Evolutionary conservation across 495 filamentous ascomycete genomes (phyloP).

Genomic region (Cercophora scortea): DNA sequence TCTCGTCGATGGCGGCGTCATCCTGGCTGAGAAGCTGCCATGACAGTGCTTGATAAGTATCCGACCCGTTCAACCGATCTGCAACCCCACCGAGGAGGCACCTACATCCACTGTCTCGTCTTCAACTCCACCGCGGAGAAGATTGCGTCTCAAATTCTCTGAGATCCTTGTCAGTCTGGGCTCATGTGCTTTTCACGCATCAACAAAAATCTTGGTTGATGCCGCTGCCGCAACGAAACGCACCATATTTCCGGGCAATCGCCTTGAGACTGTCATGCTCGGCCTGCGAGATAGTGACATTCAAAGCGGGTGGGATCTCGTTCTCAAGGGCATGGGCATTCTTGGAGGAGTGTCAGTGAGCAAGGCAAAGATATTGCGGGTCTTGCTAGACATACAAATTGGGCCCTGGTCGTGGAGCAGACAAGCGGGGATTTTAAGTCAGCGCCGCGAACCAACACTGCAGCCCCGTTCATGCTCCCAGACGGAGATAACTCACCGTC

Average conservation of each 20-base stretch:
- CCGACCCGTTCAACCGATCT: not conserved
- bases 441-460: not conserved
- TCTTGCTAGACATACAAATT: slow-evolving; percentile 16
- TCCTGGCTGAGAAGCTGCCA: slow-evolving; percentile 47
- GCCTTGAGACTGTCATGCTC: slow-evolving; percentile 26
- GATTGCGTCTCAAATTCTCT: slow-evolving; percentile 56
- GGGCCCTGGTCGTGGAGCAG: slow-evolving; percentile 6
- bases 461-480: slow-evolving; percentile 4
- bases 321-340: not conserved
- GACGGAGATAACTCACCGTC: slow-evolving; percentile 30
- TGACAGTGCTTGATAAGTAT: not conserved
- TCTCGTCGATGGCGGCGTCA: slow-evolving; percentile 18
- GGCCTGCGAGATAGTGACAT: slow-evolving; percentile 18
- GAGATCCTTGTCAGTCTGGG: not conserved
- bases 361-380: not conserved
- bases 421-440: not conserved
- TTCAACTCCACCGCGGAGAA: slow-evolving; percentile 55
- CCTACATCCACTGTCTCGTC: slow-evolving; percentile 53
- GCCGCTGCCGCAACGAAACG: not conserved
- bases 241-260: slow-evolving; percentile 29
- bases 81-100: not conserved
- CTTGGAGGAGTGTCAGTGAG: slow-evolving; percentile 1
- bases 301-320: not conserved
- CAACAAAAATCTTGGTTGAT: too few relatives aligned
- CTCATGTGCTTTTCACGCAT: not conserved